Percentiles rank a stretch among this genome's conserved stretches.
These are phyloP conservation scores for Chenopodium formosanum DNA, from an alignment of 148 eudicot genomes.

Conservation along the genomic window DNA sequence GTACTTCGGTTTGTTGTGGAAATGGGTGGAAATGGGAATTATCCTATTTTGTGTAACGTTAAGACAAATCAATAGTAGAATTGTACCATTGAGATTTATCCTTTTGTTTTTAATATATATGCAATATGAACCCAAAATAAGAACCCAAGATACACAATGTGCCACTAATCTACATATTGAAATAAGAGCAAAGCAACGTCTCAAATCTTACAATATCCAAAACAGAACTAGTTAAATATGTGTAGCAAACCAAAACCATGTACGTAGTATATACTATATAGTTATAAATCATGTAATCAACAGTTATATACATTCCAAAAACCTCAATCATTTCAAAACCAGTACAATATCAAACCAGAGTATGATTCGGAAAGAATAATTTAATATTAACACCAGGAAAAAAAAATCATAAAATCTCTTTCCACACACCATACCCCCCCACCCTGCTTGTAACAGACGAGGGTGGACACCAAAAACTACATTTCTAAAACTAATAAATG, in stretches of 20 bases:
- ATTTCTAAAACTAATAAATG: conserved; percentile 9
- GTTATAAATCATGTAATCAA: background rate
- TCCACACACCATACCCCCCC: conserved; percentile 8
- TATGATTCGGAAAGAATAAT: conserved; percentile 22
- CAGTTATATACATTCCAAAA: conserved; percentile 7
- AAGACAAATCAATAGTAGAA: too few relatives aligned
- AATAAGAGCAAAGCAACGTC: background rate
- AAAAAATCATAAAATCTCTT: background rate
- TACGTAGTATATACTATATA: too few relatives aligned
- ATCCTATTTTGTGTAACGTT: too few relatives aligned
- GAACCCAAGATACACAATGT: too few relatives aligned
- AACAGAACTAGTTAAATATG: background rate
- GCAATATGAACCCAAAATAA: too few relatives aligned
- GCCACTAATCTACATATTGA: too few relatives aligned
- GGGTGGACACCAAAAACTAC: conserved; percentile 15
- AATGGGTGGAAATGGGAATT: too few relatives aligned
- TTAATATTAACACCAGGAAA: conserved; percentile 22
- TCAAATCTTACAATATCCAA: background rate
- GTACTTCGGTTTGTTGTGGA: too few relatives aligned
- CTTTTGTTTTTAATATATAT: too few relatives aligned
- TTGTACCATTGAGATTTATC: too few relatives aligned
- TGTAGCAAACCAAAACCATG: background rate
- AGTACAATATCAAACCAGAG: conserved; percentile 13
- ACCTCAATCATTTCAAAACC: background rate
- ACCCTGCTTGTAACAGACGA: background rate